Evolutionary conservation across 176 grass and related monocot species (phyloP).

Genomic region (Lolium rigidum): DNA sequence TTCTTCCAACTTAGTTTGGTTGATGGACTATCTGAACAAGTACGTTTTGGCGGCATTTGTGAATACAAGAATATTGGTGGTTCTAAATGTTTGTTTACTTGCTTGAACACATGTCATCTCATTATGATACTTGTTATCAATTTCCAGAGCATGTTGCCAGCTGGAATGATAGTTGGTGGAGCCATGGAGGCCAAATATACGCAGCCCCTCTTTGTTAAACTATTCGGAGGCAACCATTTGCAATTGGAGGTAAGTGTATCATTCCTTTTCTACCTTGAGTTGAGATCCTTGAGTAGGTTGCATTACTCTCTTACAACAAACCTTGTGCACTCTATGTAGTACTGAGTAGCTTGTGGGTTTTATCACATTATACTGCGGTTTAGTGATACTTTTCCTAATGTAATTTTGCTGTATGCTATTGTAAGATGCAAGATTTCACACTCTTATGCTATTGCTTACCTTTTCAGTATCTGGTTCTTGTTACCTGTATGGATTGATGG

Average conservation of each 20-base stretch:
- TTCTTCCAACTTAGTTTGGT: conserved; percentile 83
- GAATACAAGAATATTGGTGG: neutral
- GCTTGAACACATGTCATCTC: neutral
- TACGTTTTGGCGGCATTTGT: conserved; percentile 38
- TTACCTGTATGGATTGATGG: too few relatives aligned
- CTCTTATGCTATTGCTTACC: too few relatives aligned
- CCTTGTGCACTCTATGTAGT: neutral
- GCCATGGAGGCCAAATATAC: conserved; percentile 82
- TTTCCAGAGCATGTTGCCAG: conserved; percentile 87
- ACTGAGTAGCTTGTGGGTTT: neutral
- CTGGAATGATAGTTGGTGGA: conserved; percentile 89
- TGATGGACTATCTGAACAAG: conserved; percentile 95
- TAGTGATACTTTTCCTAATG: too few relatives aligned
- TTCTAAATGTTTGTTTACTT: neutral
- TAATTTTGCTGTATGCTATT: too few relatives aligned
- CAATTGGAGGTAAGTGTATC: conserved; percentile 77
- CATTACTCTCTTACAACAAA: neutral
- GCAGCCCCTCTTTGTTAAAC: conserved; percentile 86
- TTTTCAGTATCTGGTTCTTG: too few relatives aligned
- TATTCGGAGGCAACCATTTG: conserved; percentile 78
- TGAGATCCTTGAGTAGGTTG: neutral
- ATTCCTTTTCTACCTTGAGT: neutral
- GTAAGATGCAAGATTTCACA: too few relatives aligned
- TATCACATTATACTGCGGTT: neutral
- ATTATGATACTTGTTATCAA: conserved; percentile 4